Conservation (phyloP, 2,329 filamentous ascomycete species). For the Laburnicola sp. region DNA sequence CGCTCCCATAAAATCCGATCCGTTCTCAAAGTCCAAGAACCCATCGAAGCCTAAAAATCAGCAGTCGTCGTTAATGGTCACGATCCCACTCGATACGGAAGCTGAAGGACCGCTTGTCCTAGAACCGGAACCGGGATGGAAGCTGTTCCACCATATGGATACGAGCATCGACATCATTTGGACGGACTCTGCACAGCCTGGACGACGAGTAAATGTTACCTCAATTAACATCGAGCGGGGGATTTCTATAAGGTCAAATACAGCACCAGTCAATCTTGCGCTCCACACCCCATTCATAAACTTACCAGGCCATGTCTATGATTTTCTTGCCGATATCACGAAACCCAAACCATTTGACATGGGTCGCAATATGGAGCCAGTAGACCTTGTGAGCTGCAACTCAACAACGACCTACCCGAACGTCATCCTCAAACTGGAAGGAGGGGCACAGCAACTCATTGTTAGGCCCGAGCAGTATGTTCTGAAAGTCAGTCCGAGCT, state of each 20-base stretch:
- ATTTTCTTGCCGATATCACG: conserved; percentile 3
- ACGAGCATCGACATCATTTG: conserved; percentile 10
- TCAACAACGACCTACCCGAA: conserved; percentile 3
- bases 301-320: conserved; percentile 6
- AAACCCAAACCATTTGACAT: conserved; percentile 6
- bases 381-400: conserved; percentile 10
- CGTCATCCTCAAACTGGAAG: conserved; percentile 7
- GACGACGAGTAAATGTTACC: conserved; percentile 9
- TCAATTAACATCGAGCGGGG: conserved; percentile 6
- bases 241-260: background rate
- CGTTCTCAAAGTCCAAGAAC: background rate
- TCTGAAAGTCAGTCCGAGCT: conserved; percentile 1
- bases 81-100: conserved; percentile 10
- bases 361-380: conserved; percentile 6
- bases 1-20: background rate
- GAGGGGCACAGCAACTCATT: conserved; percentile 4
- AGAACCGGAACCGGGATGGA: conserved; percentile 13
- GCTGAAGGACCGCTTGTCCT: conserved; percentile 9
- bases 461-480: conserved; percentile 13
- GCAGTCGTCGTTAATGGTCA: conserved; percentile 11
- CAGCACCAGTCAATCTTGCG: background rate
- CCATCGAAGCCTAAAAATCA: conserved; percentile 2
- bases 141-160: conserved; percentile 14
- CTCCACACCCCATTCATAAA: conserved; percentile 10
- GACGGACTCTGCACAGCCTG: conserved; percentile 4